Evolutionary conservation across 352 stramenopile genomes (phyloP).

Genomic region (Pythium volutum): DNA sequence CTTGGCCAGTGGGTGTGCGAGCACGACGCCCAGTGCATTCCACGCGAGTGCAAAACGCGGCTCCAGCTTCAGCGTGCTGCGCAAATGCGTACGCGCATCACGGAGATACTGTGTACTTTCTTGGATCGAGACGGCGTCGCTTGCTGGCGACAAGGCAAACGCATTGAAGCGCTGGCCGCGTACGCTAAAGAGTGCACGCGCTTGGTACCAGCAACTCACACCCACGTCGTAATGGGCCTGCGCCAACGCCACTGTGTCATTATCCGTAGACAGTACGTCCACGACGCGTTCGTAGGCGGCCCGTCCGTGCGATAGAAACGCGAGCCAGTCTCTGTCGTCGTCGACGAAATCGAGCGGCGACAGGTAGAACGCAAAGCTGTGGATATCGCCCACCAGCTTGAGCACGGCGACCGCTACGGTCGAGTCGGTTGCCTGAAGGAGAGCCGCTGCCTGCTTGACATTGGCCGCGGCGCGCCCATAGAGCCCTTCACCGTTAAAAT

Average conservation of each 20-base stretch:
- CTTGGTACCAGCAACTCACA: conserved; percentile 77
- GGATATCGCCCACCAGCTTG: conserved; percentile 79
- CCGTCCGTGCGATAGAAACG: conserved; percentile 54
- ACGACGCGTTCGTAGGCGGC: conserved; percentile 52
- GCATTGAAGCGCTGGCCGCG: conserved; percentile 25
- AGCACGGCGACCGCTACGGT: conserved; percentile 2
- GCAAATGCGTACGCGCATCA: conserved; percentile 26
- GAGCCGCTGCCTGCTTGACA: conserved; percentile 50
- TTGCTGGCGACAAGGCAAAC: neutral
- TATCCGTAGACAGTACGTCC: conserved; percentile 3
- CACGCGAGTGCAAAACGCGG: conserved; percentile 55
- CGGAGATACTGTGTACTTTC: conserved; percentile 39
- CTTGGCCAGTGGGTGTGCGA: conserved; percentile 63
- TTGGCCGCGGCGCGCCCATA: conserved; percentile 67
- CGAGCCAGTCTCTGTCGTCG: conserved; percentile 36
- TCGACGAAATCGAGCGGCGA: conserved; percentile 53
- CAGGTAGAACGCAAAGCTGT: conserved; percentile 83
- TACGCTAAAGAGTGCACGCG: conserved; percentile 41
- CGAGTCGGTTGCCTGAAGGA: conserved; percentile 27
- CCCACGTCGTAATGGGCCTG: conserved; percentile 70
- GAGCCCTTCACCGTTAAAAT: conserved; percentile 64
- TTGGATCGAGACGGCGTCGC: conserved; percentile 16
- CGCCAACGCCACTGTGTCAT: conserved; percentile 17
- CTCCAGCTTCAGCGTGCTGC: conserved; percentile 32
- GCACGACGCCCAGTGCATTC: conserved; percentile 75